Conservation (phyloP, 2,329 filamentous ascomycete species). For the Geosmithia morbida region DNA sequence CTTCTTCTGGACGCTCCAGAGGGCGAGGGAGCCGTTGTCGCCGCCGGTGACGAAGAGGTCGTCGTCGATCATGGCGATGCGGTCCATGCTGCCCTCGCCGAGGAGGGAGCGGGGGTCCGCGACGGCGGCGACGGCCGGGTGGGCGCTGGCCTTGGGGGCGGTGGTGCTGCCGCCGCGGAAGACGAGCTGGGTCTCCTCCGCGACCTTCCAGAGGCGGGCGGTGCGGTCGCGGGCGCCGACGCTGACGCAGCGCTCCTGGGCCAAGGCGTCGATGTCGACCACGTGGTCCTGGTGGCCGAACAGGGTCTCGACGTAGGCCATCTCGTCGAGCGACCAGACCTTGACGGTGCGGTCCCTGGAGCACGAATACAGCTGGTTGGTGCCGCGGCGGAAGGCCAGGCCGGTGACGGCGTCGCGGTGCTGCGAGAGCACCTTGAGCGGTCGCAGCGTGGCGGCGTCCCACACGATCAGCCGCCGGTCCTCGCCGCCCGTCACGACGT, state of each 20-base stretch:
- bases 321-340: conserved; percentile 82
- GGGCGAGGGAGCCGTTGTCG: conserved; percentile 73
- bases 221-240: conserved; percentile 87
- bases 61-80: conserved; percentile 78
- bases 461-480: conserved; percentile 80
- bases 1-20: conserved; percentile 91
- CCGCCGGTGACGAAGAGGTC: conserved; percentile 85
- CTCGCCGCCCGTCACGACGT: conserved; percentile 75
- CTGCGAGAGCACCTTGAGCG: conserved; percentile 74
- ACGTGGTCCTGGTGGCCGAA: conserved; percentile 94
- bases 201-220: conserved; percentile 87
- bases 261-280: conserved; percentile 67
- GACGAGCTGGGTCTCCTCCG: conserved; percentile 88
- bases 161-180: conserved; percentile 70
- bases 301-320: conserved; percentile 88
- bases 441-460: conserved; percentile 65
- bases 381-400: conserved; percentile 72
- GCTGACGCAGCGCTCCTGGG: conserved; percentile 77
- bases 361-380: conserved; percentile 84
- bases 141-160: conserved; percentile 34
- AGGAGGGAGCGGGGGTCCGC: conserved; percentile 35
- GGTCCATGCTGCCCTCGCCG: conserved; percentile 79
- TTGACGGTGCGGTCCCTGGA: conserved; percentile 90
- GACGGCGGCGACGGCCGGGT: conserved; percentile 12
- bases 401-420: conserved; percentile 81